Evolutionary conservation across 1,284 basidiomycete genomes (phyloP).

Genomic region (Moesziomyces parantarcticus): DNA sequence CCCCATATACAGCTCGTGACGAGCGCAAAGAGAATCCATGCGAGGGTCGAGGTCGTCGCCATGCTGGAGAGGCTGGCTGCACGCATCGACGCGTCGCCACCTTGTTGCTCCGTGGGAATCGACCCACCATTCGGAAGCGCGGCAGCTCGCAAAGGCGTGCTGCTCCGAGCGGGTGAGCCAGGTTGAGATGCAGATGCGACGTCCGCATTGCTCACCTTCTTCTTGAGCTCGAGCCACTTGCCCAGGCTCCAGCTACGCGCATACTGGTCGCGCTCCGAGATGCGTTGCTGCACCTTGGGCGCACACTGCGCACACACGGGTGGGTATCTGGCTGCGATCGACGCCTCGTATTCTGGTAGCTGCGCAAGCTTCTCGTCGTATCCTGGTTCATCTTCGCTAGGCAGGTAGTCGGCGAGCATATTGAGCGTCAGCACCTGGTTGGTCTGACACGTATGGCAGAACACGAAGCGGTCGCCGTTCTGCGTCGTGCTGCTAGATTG

Average conservation of each 20-base stretch:
- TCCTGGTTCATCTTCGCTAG: slow-evolving; percentile 40
- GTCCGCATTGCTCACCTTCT: slow-evolving; percentile 11
- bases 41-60: slow-evolving; percentile 6
- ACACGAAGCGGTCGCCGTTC: slow-evolving; percentile 13
- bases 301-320: slow-evolving; percentile 48
- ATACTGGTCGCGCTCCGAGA: slow-evolving; percentile 39
- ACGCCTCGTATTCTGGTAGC: slow-evolving; percentile 44
- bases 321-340: slow-evolving; percentile 54
- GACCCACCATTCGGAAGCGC: too few species aligned
- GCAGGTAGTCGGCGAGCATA: slow-evolving; percentile 58
- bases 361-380: slow-evolving; percentile 31
- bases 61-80: background rate
- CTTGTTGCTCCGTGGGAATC: background rate
- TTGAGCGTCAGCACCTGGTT: slow-evolving; percentile 60
- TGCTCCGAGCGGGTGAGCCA: background rate
- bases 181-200: background rate
- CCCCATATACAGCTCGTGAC: slow-evolving; percentile 13
- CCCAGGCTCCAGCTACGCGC: slow-evolving; percentile 46
- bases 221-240: slow-evolving; percentile 45
- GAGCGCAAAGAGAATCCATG: slow-evolving; percentile 6
- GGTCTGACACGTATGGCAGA: slow-evolving; percentile 61
- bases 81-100: background rate
- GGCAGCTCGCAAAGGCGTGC: too few species aligned
- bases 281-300: slow-evolving; percentile 27
- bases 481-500: background rate